phyloP scores from a whole-genome alignment of 1,139 yeast genomes.

The Taphrina confusa region DNA sequence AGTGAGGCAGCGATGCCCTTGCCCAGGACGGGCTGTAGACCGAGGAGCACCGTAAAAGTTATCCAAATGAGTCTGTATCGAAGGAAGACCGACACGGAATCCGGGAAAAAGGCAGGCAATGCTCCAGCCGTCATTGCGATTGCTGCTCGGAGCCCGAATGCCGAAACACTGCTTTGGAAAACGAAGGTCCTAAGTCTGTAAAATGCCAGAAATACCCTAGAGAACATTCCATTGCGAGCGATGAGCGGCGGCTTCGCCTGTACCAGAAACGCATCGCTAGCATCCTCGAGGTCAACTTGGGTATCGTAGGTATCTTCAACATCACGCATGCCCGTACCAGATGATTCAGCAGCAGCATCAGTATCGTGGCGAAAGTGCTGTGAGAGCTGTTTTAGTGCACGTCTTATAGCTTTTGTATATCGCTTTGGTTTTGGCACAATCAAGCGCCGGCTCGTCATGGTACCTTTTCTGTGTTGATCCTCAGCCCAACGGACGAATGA shows the following conservation, averaged over 20 bases:
- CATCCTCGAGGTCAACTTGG: not conserved
- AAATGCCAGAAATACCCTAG: not conserved
- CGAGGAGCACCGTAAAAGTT: constrained; percentile 27
- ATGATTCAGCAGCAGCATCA: not conserved
- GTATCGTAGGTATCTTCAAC: not conserved
- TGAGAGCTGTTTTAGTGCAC: not conserved
- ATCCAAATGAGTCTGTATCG: constrained; percentile 30
- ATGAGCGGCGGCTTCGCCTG: constrained; percentile 5
- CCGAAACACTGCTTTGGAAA: constrained; percentile 15
- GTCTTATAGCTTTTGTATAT: constrained; percentile 15
- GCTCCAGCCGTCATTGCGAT: constrained; percentile 26
- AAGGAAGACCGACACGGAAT: constrained; percentile 10
- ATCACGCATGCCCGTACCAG: constrained; percentile 5
- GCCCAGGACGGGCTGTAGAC: constrained; percentile 30
- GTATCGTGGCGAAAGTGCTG: not conserved
- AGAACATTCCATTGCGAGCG: constrained; percentile 6
- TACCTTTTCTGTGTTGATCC: constrained; percentile 2
- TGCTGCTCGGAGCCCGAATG: constrained; percentile 31
- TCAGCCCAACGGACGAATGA: constrained; percentile 25
- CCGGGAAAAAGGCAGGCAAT: constrained; percentile 30
- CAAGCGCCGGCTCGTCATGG: constrained; percentile 16
- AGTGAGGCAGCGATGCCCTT: constrained; percentile 18
- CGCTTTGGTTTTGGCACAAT: constrained; percentile 21
- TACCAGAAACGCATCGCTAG: constrained; percentile 11
- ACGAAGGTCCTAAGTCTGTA: constrained; percentile 13